A percentile compares a stretch with the other conserved stretches of the same genome.
These are phyloP conservation scores for Trichocladium uniseriatum DNA, from an alignment of 495 filamentous ascomycete genomes.

Conservation along the genomic window DNA sequence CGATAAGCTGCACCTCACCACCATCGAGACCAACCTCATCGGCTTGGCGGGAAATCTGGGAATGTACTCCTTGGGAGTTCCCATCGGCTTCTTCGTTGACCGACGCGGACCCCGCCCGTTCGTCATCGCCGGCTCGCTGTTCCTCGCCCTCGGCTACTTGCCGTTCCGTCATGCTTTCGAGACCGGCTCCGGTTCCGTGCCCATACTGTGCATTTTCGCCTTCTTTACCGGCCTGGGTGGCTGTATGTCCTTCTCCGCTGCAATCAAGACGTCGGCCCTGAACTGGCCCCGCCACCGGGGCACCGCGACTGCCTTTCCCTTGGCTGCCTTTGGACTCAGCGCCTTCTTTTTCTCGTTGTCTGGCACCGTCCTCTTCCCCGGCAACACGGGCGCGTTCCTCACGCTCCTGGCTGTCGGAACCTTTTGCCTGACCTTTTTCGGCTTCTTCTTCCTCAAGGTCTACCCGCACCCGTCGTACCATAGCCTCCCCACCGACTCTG, in stretches of 20 bases:
- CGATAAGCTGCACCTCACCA: conserved; percentile 70
- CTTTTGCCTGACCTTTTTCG: conserved; percentile 57
- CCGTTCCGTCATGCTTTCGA: conserved; percentile 61
- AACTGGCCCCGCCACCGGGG: conserved; percentile 91
- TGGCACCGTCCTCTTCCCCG: conserved; percentile 70
- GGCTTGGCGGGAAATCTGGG: conserved; percentile 88
- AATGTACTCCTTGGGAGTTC: conserved; percentile 89
- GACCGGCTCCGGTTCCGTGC: conserved; percentile 53
- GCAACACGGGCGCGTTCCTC: conserved; percentile 71
- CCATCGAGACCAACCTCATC: conserved; percentile 86
- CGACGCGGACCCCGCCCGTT: conserved; percentile 68
- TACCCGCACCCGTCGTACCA: conserved; percentile 58
- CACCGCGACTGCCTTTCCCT: conserved; percentile 86
- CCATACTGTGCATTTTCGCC: conserved; percentile 68
- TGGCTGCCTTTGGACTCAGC: conserved; percentile 88
- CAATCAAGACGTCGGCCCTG: conserved; percentile 79
- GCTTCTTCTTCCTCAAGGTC: conserved; percentile 74
- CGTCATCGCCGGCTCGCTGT: conserved; percentile 61
- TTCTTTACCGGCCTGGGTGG: conserved; percentile 81
- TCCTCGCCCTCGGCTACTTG: conserved; percentile 70
- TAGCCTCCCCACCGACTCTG: conserved; percentile 44
- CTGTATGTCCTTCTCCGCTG: conserved; percentile 74
- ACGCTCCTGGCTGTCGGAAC: conserved; percentile 75
- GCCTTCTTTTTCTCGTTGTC: conserved; percentile 89
- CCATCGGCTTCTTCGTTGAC: conserved; percentile 81